Evolutionary conservation across 2,329 filamentous ascomycete genomes (phyloP), one percentile per base, ranked within the genome.

Genomic region (Golovinomyces cichoracearum): DNA sequence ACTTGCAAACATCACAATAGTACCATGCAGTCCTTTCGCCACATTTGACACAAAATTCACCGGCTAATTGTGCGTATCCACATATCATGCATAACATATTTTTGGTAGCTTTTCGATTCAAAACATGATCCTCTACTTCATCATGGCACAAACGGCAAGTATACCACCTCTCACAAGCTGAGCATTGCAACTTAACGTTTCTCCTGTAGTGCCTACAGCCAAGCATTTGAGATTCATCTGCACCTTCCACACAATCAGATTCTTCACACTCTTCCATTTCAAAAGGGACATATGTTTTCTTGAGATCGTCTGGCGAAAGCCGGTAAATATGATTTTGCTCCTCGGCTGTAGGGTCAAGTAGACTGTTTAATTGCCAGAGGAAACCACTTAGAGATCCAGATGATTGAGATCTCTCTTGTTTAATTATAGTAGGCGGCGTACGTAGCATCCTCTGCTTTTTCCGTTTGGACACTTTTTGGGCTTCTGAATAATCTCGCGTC

Each of bases 71-170:
- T 1, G 90, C 79, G 49, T 80, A 83, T 5, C 78, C 76, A 62
- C 90, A 98, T 25, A 85, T 69, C 90, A 98, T 98, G 63, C 90
- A 98, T 5, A 98, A 72, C 90, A 98, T 98, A 58, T 94, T 80
- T 62, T 79, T 80, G 6, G 88, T 98, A 56, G 83, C 80, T 56
- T 77, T 78, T 47, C 90, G 76, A 56, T 86, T 75, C 50, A 98
- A 68, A 51, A 67, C 69, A 61, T 93, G 84, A 55, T 83, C 76
- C 58, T 94, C 83, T 7, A 68, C 72, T 45, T 77, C 74, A 61
- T 98, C 85, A 60, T 98, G 90, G 60, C 90, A 98, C 60, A 95
- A 80, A 17, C 90, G 79, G 61, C 90, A 98, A 0, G 88, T 83
- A 59, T 94, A 92, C 90, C 90, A 98, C 57, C 74, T 78, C 56